phyloP scores from a whole-genome alignment of 2,329 filamentous ascomycete genomes.

The Samsoniella hepiali region DNA sequence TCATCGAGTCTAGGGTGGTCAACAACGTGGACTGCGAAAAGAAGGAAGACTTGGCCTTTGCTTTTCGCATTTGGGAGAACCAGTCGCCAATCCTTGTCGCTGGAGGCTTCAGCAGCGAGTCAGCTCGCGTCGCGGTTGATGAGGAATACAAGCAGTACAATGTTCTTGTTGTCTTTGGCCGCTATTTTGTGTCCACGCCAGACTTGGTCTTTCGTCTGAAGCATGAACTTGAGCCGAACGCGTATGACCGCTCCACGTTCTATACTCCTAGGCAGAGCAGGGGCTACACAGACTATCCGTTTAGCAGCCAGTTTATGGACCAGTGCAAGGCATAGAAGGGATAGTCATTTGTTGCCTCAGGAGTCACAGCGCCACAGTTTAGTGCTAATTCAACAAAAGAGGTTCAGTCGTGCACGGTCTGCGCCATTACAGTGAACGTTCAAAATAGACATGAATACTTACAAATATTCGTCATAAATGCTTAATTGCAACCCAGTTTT shows the following conservation, averaged over 20 bases:
- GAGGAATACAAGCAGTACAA: slow-evolving; percentile 24
- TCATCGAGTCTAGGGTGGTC: slow-evolving; percentile 26
- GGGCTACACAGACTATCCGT: slow-evolving; percentile 20
- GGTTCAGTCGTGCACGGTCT: too few relatives aligned
- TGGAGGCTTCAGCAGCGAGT: slow-evolving; percentile 26
- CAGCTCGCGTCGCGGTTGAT: slow-evolving; percentile 22
- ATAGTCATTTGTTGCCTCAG: too few relatives aligned
- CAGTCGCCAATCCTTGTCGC: slow-evolving; percentile 28
- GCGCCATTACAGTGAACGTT: too few relatives aligned
- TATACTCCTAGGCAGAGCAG: slow-evolving; percentile 25
- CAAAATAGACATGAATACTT: too few relatives aligned
- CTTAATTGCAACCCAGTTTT: too few relatives aligned
- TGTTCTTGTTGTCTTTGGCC: slow-evolving; percentile 26
- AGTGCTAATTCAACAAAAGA: too few relatives aligned
- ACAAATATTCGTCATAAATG: too few relatives aligned
- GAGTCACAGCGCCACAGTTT: too few relatives aligned
- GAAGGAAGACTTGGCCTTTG: neutral
- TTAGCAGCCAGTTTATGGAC: slow-evolving; percentile 2
- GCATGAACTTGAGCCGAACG: slow-evolving; percentile 25
- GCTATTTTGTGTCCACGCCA: slow-evolving; percentile 30
- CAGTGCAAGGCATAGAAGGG: too few relatives aligned
- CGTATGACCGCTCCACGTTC: slow-evolving; percentile 29
- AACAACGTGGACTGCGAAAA: slow-evolving; percentile 30
- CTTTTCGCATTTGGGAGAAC: neutral
- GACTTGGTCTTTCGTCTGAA: slow-evolving; percentile 30